Base-by-base conservation (phyloP, 176 grass and related monocot genomes). In the Avena insularis region DNA sequence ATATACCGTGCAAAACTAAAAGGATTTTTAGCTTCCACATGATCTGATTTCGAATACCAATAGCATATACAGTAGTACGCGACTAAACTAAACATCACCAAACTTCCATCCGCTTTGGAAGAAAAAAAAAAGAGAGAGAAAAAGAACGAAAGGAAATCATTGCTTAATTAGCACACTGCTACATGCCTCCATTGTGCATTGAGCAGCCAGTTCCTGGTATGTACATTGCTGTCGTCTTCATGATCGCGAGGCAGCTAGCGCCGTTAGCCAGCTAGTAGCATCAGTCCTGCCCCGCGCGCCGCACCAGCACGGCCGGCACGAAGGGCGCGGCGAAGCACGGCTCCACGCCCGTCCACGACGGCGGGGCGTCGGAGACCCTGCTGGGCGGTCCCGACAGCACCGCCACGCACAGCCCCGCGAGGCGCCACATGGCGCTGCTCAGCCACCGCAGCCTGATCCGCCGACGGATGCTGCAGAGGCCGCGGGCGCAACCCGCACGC, bases 251-350 rank as follows among this genome's bases (percentile, higher is more conserved):
- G 79, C 1, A 31, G 65, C 29, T 2, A 47, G 64, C 29, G 12
- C 38, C 38, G 19, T 6, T 66, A 35, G 1, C 20, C 20, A 20
- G 6, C n/a, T 23, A 11, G 33, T 19, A 53, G 58, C 45, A 25
- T n/a, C 46, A 33, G 25, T 19, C 82, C 35, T 85, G 60, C 3
- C 59, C 72, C 8, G 29, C 46, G 51, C 64, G 76, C 38, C 49
- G 33, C 51, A 71, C n/a, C 51, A 81, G 77, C 21, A 80, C 78
- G 90, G 83, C 86, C 54, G 77, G 79, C 51, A 94, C 43, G 70
- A 94, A 94, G 9, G 92, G 92, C 51, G 89, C 85, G 9, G 86
- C 85, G 70, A 89, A 94, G 82, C 59, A 89, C 21, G 89, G 73
- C 78, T 91, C 81, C 0, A 92, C 53, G 46, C 81, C 81, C 7